Evolutionary conservation across 495 filamentous ascomycete genomes (phyloP), one percentile per base, ranked within the genome.

Genomic region (Neurospora hispaniola): DNA sequence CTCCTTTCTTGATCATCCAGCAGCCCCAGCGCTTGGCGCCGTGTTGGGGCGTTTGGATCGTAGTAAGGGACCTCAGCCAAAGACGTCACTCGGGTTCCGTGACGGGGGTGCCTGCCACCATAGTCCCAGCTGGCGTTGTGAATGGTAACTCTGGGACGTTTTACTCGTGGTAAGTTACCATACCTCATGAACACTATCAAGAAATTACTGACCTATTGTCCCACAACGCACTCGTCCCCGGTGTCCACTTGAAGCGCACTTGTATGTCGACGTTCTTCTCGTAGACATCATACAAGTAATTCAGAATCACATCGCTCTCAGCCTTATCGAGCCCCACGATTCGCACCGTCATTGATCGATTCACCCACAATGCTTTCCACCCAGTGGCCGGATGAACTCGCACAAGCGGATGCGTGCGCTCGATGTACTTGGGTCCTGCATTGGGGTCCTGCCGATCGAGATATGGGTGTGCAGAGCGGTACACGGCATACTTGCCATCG

Each of bases 301-400:
- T 84, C n/a, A 92, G 76, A 42, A 92, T 88, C n/a, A 90, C 59
- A 75, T 91, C 90, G 75, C 87, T 90, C 78, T 91, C 89, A 2
- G 86, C 88, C 73, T 87, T 86, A 74, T 91, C 89, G 0, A 92
- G 78, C 0, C 90, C 90, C 2, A 90, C 86, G 75, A 91, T 91
- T 9, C 87, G 81, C 8, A 84, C 84, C 5, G 90, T 91, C 86
- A 91, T 89, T 6, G 85, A 82, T 14, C 88, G 86, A 76, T 92
- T 92, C 5, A 92, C 90, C 87, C 87, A 92, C 4, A 92, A 83
- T 3, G 89, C 85, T 78, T 90, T 91, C 89, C 89, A 91, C 14
- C 90, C 90, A 0, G 90, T 92, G 0, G 86, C 90, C 4, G 90
- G 91, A 78, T 93, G 90, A 10, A 90, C 88, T 5, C 91, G 86